Evolutionary conservation across 495 filamentous ascomycete genomes (phyloP).

Genomic region (Bacidia gigantensis): DNA sequence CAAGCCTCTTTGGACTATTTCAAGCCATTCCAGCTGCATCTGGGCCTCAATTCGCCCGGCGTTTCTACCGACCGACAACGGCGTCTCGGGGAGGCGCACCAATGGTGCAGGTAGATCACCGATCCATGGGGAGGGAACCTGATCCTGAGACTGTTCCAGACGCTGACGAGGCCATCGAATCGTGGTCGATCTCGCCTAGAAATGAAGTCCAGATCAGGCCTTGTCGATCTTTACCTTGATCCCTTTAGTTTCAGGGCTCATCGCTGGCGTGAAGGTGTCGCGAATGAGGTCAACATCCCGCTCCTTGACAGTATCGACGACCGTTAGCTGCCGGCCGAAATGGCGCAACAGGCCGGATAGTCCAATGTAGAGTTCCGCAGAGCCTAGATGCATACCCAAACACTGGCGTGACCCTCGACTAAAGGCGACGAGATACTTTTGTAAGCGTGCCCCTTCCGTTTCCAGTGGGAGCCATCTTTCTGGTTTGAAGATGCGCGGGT

Average conservation of each 20-base stretch:
- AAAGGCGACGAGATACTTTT: conserved; percentile 10
- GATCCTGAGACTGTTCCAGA: neutral
- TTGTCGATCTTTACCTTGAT: conserved; percentile 5
- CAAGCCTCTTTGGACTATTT: neutral
- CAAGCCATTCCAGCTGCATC: neutral
- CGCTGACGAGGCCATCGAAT: neutral
- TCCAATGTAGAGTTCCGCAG: conserved; percentile 7
- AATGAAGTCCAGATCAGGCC: neutral
- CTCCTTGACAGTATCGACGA: conserved; percentile 12
- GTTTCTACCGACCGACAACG: neutral
- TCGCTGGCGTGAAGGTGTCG: conserved; percentile 4
- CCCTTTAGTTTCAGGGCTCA: conserved; percentile 3
- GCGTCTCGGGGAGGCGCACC: neutral
- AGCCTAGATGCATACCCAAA: conserved; percentile 10
- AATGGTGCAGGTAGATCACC: neutral
- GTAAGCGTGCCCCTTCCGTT: conserved; percentile 6
- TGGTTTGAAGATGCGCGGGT: conserved; percentile 11
- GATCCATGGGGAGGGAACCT: neutral
- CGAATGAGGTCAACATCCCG: conserved; percentile 8
- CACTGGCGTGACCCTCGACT: conserved; percentile 9
- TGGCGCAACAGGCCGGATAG: conserved; percentile 4
- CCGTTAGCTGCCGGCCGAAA: conserved; percentile 9
- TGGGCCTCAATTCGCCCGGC: neutral
- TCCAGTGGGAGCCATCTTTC: conserved; percentile 21
- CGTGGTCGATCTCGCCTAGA: neutral